These are phyloP conservation scores for Rutstroemia sp. DNA, from an alignment of 2,329 filamentous ascomycete species.

Conservation along the genomic window DNA sequence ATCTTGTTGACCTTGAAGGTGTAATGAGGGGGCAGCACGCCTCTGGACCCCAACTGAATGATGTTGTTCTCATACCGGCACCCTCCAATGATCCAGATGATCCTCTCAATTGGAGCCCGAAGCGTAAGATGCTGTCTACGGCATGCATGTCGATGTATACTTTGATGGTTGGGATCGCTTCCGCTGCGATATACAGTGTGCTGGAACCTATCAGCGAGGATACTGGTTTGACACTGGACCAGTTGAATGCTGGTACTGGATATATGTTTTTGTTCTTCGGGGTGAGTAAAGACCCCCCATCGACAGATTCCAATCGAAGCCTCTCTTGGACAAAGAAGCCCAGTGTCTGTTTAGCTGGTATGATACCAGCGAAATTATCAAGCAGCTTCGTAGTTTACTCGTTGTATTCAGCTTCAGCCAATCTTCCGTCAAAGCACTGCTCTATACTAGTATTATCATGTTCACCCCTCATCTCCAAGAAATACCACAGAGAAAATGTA, in stretches of 20 bases:
- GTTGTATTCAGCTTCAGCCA: too few relatives aligned
- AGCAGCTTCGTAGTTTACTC: too few relatives aligned
- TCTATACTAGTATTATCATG: too few relatives aligned
- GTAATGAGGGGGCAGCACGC: slow-evolving; percentile 19
- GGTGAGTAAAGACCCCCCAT: neutral
- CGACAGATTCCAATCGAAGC: too few relatives aligned
- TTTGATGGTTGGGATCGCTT: slow-evolving; percentile 41
- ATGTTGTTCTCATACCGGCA: slow-evolving; percentile 28
- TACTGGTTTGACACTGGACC: slow-evolving; percentile 37
- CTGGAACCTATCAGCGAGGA: slow-evolving; percentile 39
- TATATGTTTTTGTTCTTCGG: slow-evolving; percentile 40
- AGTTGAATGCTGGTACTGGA: slow-evolving; percentile 42
- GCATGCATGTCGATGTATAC: slow-evolving; percentile 35
- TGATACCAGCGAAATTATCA: too few relatives aligned
- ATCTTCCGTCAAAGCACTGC: too few relatives aligned
- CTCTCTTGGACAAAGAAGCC: too few relatives aligned
- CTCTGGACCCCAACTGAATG: slow-evolving; percentile 19
- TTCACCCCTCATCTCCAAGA: too few relatives aligned
- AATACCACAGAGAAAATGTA: too few relatives aligned
- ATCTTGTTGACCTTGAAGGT: slow-evolving; percentile 28
- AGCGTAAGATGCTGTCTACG: slow-evolving; percentile 29
- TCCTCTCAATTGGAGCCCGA: slow-evolving; percentile 33
- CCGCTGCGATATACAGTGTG: slow-evolving; percentile 42
- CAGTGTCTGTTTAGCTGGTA: too few relatives aligned
- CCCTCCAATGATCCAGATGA: slow-evolving; percentile 33